A percentile compares a stretch with the other conserved stretches of the same genome.
Evolutionary conservation across 208 protist species (phyloP).

Genomic region (Crithidia fasciculata): DNA sequence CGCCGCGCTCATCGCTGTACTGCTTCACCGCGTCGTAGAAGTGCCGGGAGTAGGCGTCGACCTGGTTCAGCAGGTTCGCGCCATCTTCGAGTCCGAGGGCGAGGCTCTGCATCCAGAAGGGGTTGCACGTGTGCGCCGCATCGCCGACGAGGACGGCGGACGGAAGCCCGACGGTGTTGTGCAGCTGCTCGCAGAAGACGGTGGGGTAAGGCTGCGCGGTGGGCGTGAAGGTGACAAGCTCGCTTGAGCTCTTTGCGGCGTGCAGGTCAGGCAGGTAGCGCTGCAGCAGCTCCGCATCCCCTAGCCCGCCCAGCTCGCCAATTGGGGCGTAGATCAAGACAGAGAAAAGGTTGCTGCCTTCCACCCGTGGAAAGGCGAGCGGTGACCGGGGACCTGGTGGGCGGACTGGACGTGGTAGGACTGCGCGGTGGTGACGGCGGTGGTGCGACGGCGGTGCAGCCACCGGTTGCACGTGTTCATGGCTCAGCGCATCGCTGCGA

Average conservation of each 20-base stretch:
- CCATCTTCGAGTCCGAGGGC: conserved; percentile 85
- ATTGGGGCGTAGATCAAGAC: conserved; percentile 84
- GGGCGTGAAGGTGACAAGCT: conserved; percentile 41
- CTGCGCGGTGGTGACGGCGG: conserved; percentile 31
- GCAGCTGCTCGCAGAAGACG: conserved; percentile 86
- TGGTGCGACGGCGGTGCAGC: conserved; percentile 63
- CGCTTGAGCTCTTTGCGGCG: background rate
- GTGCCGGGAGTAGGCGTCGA: conserved; percentile 84
- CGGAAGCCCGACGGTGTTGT: conserved; percentile 87
- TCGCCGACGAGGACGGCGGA: conserved; percentile 85
- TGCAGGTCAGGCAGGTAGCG: conserved; percentile 47
- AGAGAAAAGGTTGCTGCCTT: conserved; percentile 68
- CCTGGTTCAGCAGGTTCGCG: conserved; percentile 76
- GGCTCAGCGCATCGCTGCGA: conserved; percentile 45
- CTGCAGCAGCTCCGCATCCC: conserved; percentile 48
- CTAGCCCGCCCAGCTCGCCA: conserved; percentile 54
- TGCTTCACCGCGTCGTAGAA: conserved; percentile 90
- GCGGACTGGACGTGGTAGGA: conserved; percentile 63
- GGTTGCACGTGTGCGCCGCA: conserved; percentile 82
- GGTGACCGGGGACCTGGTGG: conserved; percentile 61
- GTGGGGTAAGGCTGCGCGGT: conserved; percentile 60
- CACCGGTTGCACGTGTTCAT: conserved; percentile 85
- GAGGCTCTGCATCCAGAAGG: conserved; percentile 89
- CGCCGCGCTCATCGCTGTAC: conserved; percentile 87
- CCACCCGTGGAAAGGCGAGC: conserved; percentile 75